A percentile compares a stretch with the other conserved stretches of the same genome.
These are phyloP conservation scores for Eragrostis curvula DNA, from an alignment of 176 grass and related monocot species.

Conservation along the genomic window DNA sequence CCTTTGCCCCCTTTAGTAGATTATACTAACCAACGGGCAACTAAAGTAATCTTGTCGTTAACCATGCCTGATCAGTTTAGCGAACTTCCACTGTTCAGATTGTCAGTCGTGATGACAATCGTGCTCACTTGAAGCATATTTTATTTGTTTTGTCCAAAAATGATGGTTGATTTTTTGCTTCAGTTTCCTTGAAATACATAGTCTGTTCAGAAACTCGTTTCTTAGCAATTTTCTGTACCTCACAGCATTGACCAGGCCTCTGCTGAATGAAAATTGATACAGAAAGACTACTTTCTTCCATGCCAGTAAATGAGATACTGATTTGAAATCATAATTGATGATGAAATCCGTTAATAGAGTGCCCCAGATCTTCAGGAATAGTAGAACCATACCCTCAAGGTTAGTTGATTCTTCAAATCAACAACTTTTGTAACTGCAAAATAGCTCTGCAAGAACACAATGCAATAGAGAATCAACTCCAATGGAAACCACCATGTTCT, in stretches of 20 bases:
- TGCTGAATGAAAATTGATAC: no score
- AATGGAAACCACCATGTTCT: constrained; percentile 42
- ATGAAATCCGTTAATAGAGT: not conserved
- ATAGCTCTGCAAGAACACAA: constrained; percentile 3
- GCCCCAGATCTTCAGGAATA: not conserved
- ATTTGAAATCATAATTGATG: not conserved
- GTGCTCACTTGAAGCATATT: not conserved
- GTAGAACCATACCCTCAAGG: no score
- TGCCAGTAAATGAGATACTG: not conserved
- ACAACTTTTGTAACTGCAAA: not conserved
- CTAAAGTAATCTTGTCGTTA: constrained; percentile 41
- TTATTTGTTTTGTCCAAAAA: not conserved
- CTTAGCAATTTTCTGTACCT: no score
- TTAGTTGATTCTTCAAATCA: not conserved
- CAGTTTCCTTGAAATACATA: no score
- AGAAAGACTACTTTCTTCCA: not conserved
- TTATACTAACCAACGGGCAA: constrained; percentile 14
- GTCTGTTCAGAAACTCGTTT: no score
- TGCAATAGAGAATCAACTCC: constrained; percentile 25
- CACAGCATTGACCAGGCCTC: not conserved
- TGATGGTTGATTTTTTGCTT: not conserved
- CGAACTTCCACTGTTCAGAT: constrained; percentile 33
- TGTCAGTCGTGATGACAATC: not conserved
- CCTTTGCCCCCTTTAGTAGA: constrained; percentile 15
- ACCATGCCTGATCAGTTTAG: constrained; percentile 31